Conservation (phyloP, 2,329 filamentous ascomycete genomes). For the Dactylellina sp. region DNA sequence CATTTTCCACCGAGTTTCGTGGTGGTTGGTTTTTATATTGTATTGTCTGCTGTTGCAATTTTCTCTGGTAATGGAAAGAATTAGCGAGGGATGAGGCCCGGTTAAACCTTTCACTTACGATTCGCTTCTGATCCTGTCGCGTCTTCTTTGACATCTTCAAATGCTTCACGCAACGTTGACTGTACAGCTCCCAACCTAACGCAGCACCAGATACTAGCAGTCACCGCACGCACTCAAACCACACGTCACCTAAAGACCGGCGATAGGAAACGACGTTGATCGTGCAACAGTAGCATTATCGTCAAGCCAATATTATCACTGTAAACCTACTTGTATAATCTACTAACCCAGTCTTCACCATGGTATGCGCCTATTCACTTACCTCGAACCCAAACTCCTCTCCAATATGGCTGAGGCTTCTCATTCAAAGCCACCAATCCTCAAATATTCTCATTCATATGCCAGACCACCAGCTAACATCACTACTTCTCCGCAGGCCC, state of each 20-base stretch:
- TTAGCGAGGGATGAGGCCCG: conserved; percentile 1
- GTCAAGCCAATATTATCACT: no score
- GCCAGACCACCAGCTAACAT: conserved; percentile 3
- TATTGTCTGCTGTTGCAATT: conserved; percentile 19
- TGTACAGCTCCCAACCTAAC: background rate
- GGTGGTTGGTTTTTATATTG: background rate
- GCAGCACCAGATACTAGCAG: no score
- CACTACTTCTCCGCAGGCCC: conserved; percentile 6
- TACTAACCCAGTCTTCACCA: background rate
- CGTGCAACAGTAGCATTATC: background rate
- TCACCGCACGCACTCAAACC: no score
- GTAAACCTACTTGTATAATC: no score
- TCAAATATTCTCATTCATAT: conserved; percentile 3
- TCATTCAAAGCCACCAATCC: background rate
- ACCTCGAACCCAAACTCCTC: background rate
- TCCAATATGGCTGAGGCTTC: conserved; percentile 3
- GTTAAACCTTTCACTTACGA: background rate
- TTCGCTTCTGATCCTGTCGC: conserved; percentile 9
- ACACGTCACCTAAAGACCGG: no score
- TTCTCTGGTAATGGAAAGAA: conserved; percentile 4
- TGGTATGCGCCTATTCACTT: conserved; percentile 11
- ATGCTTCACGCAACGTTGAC: background rate
- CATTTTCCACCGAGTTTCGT: conserved; percentile 29
- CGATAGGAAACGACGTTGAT: no score
- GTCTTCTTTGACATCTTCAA: conserved; percentile 7